Base-by-base conservation (phyloP, 768 basidiomycete genomes). In the Mrakia gelida region DNA sequence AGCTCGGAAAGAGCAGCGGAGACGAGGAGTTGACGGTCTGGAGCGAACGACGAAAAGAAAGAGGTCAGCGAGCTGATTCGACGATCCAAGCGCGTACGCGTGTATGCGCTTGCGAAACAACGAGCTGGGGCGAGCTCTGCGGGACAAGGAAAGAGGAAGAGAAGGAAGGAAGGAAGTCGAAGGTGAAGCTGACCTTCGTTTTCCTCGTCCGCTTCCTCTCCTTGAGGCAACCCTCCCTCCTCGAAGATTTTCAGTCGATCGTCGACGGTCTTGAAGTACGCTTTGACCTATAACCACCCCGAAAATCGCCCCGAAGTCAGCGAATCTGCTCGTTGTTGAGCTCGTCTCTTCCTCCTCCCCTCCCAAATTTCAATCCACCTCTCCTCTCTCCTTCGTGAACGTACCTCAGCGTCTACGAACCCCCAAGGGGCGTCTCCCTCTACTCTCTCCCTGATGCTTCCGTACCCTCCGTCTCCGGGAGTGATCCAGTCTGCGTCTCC, bases 241-340 rank as follows among this genome's bases (percentile, higher is more conserved):
- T 93, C 92, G 93, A 95, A 98, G 80, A 92, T 90, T 70, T 90
- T 90, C 59, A 97, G 90, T 82, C 95, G 93, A 45, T 90, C 86
- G 80, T 97, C 93, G 16, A 96, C 93, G 0, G 90, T 93, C 65
- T 91, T 86, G 81, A 97, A 96, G 85, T 98, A 98, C 1, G 94
- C 92, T 84, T 96, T 96, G 43, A 96, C 87, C 78, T 79, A 73
- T 28, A 59, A 5, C 61, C 10, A 23, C 9, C 71, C 59, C 26
- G 70, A 18, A 28, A 70, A 21, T 3, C 21, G 45, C 4, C 8
- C 38, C 38, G n/a, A 41, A 43, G 26, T 45, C 28, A 52, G 23
- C 28, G 18, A 16, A 45, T 72, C 45, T 49, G 70, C 4, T 32
- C 16, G 32, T 26, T 34, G 49, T 38, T 23, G 21, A 30, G n/a